phyloP scores from a whole-genome alignment of 116 monocot species.

The Posidonia oceanica region DNA sequence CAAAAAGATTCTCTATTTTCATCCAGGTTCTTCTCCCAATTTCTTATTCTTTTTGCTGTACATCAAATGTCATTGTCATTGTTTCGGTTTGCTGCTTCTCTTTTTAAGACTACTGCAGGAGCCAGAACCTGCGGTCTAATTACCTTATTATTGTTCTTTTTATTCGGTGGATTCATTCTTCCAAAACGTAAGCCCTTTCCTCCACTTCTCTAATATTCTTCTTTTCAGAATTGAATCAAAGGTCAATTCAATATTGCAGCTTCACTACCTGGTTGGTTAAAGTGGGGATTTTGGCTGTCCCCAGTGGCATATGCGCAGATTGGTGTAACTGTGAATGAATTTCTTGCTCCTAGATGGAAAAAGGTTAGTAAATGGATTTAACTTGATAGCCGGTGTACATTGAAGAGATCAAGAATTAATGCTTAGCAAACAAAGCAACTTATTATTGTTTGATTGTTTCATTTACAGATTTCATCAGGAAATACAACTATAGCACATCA shows the following conservation, averaged over 20 bases:
- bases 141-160: constrained; percentile 17
- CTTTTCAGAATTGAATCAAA: background rate
- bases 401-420: background rate
- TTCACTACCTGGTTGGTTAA: constrained; percentile 65
- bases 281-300: constrained; percentile 86
- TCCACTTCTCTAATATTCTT: background rate
- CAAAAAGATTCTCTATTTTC: background rate
- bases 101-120: constrained; percentile 32
- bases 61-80: constrained; percentile 39
- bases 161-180: constrained; percentile 63
- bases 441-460: background rate
- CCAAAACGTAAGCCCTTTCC: constrained; percentile 32
- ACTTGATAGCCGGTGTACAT: background rate
- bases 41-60: constrained; percentile 40
- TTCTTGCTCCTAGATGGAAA: constrained; percentile 74
- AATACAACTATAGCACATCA: constrained; percentile 32
- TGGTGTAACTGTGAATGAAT: constrained; percentile 69
- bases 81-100: constrained; percentile 36
- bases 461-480: constrained; percentile 31
- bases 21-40: constrained; percentile 48
- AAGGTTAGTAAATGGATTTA: constrained; percentile 25
- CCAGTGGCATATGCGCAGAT: constrained; percentile 76
- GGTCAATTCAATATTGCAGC: constrained; percentile 16
- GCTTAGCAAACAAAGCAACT: background rate
- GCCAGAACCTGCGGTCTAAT: constrained; percentile 18